Percentiles rank a stretch among this genome's conserved stretches.
Conservation (phyloP, 306 rosid species). For the Casuarina equisetifolia region DNA sequence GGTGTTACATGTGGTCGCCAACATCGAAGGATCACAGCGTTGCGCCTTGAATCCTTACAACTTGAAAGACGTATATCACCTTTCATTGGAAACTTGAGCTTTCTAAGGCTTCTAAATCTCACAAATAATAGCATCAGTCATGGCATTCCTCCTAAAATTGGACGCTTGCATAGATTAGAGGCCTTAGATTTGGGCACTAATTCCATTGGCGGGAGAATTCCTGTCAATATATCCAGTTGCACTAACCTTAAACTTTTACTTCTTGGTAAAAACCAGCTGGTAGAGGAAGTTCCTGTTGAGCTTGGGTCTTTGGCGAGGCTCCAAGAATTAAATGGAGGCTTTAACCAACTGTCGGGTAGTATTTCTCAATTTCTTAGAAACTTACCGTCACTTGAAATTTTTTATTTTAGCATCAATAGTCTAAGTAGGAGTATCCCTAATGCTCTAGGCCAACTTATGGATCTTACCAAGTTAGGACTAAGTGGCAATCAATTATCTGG, state of each 20-base stretch:
- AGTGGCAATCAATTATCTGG: background rate
- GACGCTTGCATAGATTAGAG: background rate
- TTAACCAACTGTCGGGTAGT: background rate
- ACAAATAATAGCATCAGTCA: background rate
- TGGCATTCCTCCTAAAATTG: background rate
- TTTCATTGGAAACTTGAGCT: background rate
- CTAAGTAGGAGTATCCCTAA: background rate
- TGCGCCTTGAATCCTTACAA: background rate
- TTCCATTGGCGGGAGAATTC: background rate
- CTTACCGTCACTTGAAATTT: background rate
- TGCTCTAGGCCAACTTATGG: background rate
- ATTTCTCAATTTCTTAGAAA: background rate
- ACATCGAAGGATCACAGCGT: background rate
- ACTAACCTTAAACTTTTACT: background rate
- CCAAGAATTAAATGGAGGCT: background rate
- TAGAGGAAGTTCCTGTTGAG: background rate
- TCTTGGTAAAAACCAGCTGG: background rate
- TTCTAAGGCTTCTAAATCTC: background rate
- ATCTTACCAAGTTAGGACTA: accelerated
- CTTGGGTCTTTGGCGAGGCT: background rate
- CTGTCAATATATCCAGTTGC: background rate
- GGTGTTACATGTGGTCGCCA: background rate
- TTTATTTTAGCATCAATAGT: background rate
- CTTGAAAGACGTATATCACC: background rate
- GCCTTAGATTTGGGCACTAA: background rate